Conservation (phyloP, 257 asterid species). For the Jaltomata sinuosa region DNA sequence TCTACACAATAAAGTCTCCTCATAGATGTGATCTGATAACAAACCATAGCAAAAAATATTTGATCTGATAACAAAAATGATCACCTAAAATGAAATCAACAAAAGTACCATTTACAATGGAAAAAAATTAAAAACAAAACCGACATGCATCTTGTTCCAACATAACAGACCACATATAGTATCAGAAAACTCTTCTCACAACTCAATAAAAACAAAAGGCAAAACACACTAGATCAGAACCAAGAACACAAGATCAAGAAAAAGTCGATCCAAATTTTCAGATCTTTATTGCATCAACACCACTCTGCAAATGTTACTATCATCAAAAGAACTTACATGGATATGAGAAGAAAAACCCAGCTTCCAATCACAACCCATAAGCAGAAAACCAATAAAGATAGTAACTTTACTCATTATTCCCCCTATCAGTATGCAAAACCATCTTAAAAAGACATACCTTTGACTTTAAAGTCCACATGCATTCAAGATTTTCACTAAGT, state of each 20-base stretch:
- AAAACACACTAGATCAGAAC: neutral
- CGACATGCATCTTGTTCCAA: neutral
- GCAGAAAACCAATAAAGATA: neutral
- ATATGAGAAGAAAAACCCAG: neutral
- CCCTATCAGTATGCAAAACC: neutral
- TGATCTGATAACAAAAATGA: neutral
- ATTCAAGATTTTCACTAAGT: too few species aligned
- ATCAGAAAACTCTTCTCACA: too few species aligned
- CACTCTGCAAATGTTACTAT: neutral
- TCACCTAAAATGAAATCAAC: neutral
- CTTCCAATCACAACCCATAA: constrained; percentile 3
- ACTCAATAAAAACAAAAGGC: neutral
- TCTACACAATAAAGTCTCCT: neutral
- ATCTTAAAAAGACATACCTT: too few species aligned
- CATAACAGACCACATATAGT: neutral
- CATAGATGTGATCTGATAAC: neutral
- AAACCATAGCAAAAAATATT: neutral
- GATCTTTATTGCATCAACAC: neutral
- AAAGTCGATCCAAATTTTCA: neutral
- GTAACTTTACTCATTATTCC: neutral
- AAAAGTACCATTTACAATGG: neutral
- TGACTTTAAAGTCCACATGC: too few species aligned
- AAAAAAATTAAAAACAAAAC: neutral
- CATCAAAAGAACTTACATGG: neutral
- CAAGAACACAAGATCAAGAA: neutral